phyloP scores from a whole-genome alignment of 768 basidiomycete species.

The Amanita pseudoporphyria region DNA sequence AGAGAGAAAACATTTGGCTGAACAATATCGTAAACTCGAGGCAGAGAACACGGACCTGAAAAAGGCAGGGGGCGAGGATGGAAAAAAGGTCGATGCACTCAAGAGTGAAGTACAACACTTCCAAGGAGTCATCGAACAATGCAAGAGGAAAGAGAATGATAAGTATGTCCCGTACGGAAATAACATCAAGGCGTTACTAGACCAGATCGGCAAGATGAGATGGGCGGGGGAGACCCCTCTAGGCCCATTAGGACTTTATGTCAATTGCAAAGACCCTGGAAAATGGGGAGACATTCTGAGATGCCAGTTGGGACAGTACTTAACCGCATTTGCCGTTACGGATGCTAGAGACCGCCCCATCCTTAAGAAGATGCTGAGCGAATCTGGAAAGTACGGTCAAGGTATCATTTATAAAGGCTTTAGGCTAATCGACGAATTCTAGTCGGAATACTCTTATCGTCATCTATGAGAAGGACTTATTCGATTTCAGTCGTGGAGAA shows the following conservation, averaged over 20 bases:
- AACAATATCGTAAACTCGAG: conserved; percentile 23
- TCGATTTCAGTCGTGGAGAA: conserved; percentile 74
- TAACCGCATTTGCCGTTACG: conserved; percentile 71
- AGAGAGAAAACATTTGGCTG: conserved; percentile 18
- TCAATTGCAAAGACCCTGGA: conserved; percentile 60
- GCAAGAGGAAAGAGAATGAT: conserved; percentile 44
- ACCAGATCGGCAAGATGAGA: conserved; percentile 33
- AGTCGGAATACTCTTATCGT: conserved; percentile 46
- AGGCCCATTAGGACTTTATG: conserved; percentile 73
- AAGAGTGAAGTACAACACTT: conserved; percentile 33
- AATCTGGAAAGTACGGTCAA: conserved; percentile 50
- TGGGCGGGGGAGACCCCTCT: conserved; percentile 65
- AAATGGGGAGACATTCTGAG: conserved; percentile 62
- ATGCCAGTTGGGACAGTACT: conserved; percentile 40
- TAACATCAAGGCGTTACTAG: conserved; percentile 49
- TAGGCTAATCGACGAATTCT: neutral
- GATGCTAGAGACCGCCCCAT: conserved; percentile 50
- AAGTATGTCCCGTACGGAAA: conserved; percentile 52
- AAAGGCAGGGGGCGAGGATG: conserved; percentile 26
- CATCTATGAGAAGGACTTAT: conserved; percentile 63
- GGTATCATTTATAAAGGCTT: conserved; percentile 11
- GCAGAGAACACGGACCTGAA: conserved; percentile 21
- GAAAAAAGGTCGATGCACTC: conserved; percentile 22
- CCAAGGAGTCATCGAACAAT: conserved; percentile 39
- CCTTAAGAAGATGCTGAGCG: conserved; percentile 48